Percentiles rank a stretch among this genome's conserved stretches.
Conservation (phyloP, 805 yeast species). For the Candida germanica region DNA sequence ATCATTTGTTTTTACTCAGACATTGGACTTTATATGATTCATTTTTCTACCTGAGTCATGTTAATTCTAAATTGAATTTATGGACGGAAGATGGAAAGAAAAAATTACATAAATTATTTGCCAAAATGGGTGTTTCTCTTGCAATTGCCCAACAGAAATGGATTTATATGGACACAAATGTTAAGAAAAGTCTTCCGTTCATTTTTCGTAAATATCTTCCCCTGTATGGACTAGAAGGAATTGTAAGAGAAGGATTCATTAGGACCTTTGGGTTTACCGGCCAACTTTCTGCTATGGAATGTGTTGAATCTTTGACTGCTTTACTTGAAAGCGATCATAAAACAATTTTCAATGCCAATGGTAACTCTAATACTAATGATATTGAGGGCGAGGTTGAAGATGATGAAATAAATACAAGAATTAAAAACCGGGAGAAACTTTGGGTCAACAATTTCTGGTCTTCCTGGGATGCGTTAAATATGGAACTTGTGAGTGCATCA, state of each 20-base stretch:
- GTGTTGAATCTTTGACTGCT: constrained; percentile 85
- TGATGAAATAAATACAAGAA: constrained; percentile 23
- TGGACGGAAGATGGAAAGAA: constrained; percentile 94
- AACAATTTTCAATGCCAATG: constrained; percentile 15
- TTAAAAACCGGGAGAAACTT: constrained; percentile 47
- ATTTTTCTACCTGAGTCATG: constrained; percentile 85
- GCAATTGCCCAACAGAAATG: constrained; percentile 88
- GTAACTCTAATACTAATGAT: constrained; percentile 14
- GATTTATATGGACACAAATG: constrained; percentile 80
- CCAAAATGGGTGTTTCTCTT: constrained; percentile 91
- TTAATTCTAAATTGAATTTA: constrained; percentile 78
- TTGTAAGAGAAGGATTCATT: constrained; percentile 81
- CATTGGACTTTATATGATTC: constrained; percentile 94
- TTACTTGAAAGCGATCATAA: constrained; percentile 64
- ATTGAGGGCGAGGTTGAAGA: constrained; percentile 14
- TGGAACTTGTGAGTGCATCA: constrained; percentile 18
- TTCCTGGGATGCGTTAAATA: constrained; percentile 52
- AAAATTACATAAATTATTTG: constrained; percentile 84
- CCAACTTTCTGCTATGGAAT: constrained; percentile 85
- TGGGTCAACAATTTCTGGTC: constrained; percentile 76
- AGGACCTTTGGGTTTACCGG: constrained; percentile 87
- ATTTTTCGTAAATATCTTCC: constrained; percentile 71
- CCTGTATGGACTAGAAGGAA: constrained; percentile 75
- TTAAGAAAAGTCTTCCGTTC: constrained; percentile 68
- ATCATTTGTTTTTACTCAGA: constrained; percentile 76